Base-by-base conservation (phyloP, 2,329 filamentous ascomycete species). In the Fusarium dlaminii region DNA sequence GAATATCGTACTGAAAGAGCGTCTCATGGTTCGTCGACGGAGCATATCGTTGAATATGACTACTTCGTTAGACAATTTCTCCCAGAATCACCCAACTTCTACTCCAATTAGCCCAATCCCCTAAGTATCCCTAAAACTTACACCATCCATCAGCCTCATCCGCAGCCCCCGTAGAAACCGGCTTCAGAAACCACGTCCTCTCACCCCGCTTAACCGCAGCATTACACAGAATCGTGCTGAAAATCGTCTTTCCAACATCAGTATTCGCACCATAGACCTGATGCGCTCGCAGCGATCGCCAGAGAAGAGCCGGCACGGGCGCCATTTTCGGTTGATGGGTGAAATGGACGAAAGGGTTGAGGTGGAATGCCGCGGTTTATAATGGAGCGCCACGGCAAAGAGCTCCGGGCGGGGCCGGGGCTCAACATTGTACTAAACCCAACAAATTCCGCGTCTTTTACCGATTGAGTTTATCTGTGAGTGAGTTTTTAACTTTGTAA, bases 221-320 rank as follows among this genome's bases (percentile, higher is more conserved):
- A 70, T 89, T 90, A 80, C 90, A 92, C 8, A 97, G 85, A 18
- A 94, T 82, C 0, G 93, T 94, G 5, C 92, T 92, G 66, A 95
- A 88, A 37, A 97, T 89, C 0, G 94, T 97, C 85, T 97, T 97
- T 73, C 94, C 94, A 32, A 96, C 93, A 74, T 93, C 90, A 1
- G 94, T 96, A 77, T 96, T 96, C 52, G 94, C 93, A 34, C 94
- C 94, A 78, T 93, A 97, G 42, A 97, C 85, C 81, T 96, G 94
- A 75, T 93, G 89, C 18, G 90, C 86, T 69, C 90, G 89, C 61
- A 95, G 85, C 14, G 88, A 89, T 68, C 91, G 90, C 89, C 91
- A 94, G 42, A 95, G 85, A 54, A 90, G 85, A 59, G 90, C 87
- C 54, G 89, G 86, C 58, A 90, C 82, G 32, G 88, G 87, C 63